Evolutionary conservation across 2,329 filamentous ascomycete genomes (phyloP), one percentile per base, ranked within the genome.

Genomic region (Penicillium sp.): DNA sequence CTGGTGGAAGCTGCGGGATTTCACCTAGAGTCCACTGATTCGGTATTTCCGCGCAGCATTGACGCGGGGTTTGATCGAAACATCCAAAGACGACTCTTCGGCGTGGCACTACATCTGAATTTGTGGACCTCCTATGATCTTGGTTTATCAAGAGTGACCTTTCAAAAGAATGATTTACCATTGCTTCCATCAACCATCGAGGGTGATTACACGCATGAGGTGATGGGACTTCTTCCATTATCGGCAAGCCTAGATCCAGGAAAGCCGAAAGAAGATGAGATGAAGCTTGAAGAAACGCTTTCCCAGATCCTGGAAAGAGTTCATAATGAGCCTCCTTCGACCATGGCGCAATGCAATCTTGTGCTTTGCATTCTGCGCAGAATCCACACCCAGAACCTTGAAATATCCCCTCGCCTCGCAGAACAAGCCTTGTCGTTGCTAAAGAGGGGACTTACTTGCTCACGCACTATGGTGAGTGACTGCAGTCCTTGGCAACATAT

Each of bases 121-220:
- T 77, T 78, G 4, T 84, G 82, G 82, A 78, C 78, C 12, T 84
- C 81, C 0, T 84, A 82, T 59, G 82, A 85, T 54, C 76, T 84
- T 49, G 82, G 82, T 0, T 73, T 80, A 0, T 81, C 80, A 0
- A 71, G 80, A n/a, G 79, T 84, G 0, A 55, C 72, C 49, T 72
- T 83, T 0, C 74, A 73, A 70, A 77, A 31, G 72, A 74, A 12
- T 68, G 55, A 64, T 14, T n/a, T 63, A 0, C 57, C 61, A 1
- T 40, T 73, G 4, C 67, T 77, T 14, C 75, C 78, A 0, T 65
- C 69, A 0, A 61, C 69, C 0, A 67, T 69, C 5, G 68, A 72
- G 0, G 78, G 78, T 0, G 79, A 83, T 54, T 77, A 69, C 44
- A 83, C 82, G 0, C 62, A 65, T 3, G 79, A 84, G 55, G 65